phyloP scores from a whole-genome alignment of 352 stramenopile genomes.

The Peronospora tabacina region DNA sequence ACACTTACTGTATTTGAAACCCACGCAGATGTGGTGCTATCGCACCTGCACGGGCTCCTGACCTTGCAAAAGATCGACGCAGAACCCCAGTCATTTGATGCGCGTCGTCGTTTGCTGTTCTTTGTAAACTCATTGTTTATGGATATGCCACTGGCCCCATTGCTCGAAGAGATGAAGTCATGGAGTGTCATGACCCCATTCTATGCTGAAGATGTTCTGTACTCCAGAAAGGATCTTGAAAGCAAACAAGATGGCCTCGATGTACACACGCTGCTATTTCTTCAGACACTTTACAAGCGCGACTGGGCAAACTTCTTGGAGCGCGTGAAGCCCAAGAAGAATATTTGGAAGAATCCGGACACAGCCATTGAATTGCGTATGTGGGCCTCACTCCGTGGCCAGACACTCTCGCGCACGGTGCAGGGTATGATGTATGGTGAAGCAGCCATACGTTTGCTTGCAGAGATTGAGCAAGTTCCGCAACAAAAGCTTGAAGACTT shows the following conservation, averaged over 20 bases:
- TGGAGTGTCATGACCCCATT: conserved; percentile 98
- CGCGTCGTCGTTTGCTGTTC: conserved; percentile 92
- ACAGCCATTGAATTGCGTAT: conserved; percentile 88
- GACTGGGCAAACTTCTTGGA: conserved; percentile 99
- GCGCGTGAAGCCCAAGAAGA: conserved; percentile 90
- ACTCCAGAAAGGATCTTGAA: conserved; percentile 94
- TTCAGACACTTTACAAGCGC: conserved; percentile 96
- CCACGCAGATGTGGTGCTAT: conserved; percentile 70
- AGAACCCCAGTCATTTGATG: conserved; percentile 95
- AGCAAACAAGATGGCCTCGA: conserved; percentile 92
- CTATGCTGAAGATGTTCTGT: conserved; percentile 97
- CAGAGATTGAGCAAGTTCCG: conserved; percentile 90
- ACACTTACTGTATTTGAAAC: conserved; percentile 80
- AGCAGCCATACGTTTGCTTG: conserved; percentile 94
- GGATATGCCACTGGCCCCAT: conserved; percentile 96
- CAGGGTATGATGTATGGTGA: conserved; percentile 99
- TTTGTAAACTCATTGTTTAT: conserved; percentile 99
- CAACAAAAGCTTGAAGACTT: conserved; percentile 91
- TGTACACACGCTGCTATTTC: conserved; percentile 78
- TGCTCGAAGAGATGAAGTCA: conserved; percentile 97
- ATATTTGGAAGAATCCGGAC: conserved; percentile 85
- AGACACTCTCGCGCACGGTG: conserved; percentile 95
- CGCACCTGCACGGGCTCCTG: conserved; percentile 91
- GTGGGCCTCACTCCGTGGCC: conserved; percentile 96
- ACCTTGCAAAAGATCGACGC: conserved; percentile 95